Percentiles rank a stretch among this genome's conserved stretches.
Evolutionary conservation across 768 basidiomycete species (phyloP).

Genomic region (Sistotremastrum suecicum): DNA sequence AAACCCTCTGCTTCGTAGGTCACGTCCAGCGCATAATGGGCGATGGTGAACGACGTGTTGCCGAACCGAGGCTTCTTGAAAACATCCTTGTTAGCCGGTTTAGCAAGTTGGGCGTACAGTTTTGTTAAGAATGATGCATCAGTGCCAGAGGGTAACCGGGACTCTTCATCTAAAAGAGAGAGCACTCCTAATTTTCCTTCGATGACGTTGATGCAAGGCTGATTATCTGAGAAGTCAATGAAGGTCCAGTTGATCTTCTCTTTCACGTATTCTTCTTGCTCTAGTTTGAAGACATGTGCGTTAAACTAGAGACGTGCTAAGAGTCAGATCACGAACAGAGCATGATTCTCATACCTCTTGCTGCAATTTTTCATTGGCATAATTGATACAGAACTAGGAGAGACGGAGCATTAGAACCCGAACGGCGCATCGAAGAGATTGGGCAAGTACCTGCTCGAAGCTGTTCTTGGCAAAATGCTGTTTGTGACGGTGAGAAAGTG

Average conservation of each 20-base stretch:
- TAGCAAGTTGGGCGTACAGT: slow-evolving; percentile 70
- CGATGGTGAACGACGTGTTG: slow-evolving; percentile 92
- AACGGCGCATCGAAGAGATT: no score
- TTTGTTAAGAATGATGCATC: slow-evolving; percentile 91
- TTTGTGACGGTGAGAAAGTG: no score
- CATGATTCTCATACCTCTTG: slow-evolving; percentile 59
- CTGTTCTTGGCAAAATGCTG: slow-evolving; percentile 4
- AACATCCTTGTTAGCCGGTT: slow-evolving; percentile 72
- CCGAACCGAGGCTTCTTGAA: slow-evolving; percentile 99
- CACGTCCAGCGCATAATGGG: slow-evolving; percentile 96
- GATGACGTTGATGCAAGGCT: slow-evolving; percentile 96
- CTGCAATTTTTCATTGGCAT: slow-evolving; percentile 95
- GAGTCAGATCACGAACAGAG: neutral
- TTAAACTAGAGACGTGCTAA: slow-evolving; percentile 54
- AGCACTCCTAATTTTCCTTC: slow-evolving; percentile 95
- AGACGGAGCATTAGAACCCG: no score
- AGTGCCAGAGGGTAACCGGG: slow-evolving; percentile 85
- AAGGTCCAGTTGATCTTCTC: slow-evolving; percentile 99
- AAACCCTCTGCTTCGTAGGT: slow-evolving; percentile 98
- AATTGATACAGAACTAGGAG: slow-evolving; percentile 84
- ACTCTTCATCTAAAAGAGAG: slow-evolving; percentile 93
- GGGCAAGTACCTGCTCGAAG: slow-evolving; percentile 47
- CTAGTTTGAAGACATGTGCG: slow-evolving; percentile 97
- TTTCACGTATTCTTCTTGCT: slow-evolving; percentile 98
- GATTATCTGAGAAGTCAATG: slow-evolving; percentile 98